Base-by-base conservation (phyloP, 306 rosid species). In the Citrullus colocynthis region DNA sequence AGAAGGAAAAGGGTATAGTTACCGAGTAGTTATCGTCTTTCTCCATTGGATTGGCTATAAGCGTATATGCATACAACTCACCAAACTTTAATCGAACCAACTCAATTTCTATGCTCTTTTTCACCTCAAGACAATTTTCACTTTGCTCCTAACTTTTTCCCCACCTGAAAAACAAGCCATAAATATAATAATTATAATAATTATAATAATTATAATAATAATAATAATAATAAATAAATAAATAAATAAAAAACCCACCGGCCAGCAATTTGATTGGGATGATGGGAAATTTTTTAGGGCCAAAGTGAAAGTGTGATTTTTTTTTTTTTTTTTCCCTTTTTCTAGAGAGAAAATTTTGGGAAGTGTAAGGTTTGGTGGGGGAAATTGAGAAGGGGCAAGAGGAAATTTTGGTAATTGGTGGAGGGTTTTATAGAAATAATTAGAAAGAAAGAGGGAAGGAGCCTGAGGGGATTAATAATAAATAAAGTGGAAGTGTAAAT, bases 1-100 rank as follows among this genome's bases (percentile, higher is more conserved):
- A 9, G 58, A 77, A 13, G 51, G 21, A 28, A 66, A 39, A 37
- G 28, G 56, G 51, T 49, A 39, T 59, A 39, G 41, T 66, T 81
- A 93, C 98, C 89, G 96, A 78, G 85, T 82, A 88, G 89, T 85
- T 80, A 49, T 85, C 87, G 78, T 88, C 88, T 86, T 93, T 89
- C 80, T 93, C 98, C 93, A 90, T 93, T 45, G 39, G 41, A 21
- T 21, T 24, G 82, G 76, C 81, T 81, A 67, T 79, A 54, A 71
- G 70, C 83, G 78, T 82, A 76, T 60, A 76, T 61, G 67, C 16
- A n/a, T 4, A 69, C 9, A 42, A 69, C 28, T 18, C 18, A 34
- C 52, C 37, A 45, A 66, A 67, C 90, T 83, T 87, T 67, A 80
- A 77, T 77, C 21, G 66, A 81, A 78, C 81, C 79, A 85, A 86